Conservation (phyloP, 768 basidiomycete genomes). For the Kondoa subrosea region DNA sequence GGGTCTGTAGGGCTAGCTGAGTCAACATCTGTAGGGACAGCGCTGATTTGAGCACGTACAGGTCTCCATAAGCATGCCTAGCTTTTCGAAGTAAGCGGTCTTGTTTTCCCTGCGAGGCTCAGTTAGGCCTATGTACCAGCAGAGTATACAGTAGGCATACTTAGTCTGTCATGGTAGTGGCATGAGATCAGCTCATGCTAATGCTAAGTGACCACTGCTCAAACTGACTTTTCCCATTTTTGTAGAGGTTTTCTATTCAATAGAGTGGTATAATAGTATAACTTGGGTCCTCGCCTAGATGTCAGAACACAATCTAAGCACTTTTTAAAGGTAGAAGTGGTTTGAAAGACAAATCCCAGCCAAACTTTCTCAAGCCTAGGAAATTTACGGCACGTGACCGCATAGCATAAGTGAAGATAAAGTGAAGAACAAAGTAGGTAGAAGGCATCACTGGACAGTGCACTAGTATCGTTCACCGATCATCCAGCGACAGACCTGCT, state of each 20-base stretch:
- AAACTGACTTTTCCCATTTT: constrained; percentile 7
- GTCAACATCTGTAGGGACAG: not conserved
- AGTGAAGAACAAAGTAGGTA: not conserved
- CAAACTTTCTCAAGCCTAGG: not conserved
- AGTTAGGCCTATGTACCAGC: not conserved
- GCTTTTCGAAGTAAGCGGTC: constrained; percentile 75
- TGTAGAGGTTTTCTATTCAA: not conserved
- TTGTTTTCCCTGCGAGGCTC: constrained; percentile 41
- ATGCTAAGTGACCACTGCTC: not conserved
- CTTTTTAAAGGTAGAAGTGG: not conserved
- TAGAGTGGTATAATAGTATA: not conserved
- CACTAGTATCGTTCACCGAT: no score
- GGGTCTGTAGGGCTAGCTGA: constrained; percentile 8
- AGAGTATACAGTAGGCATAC: not conserved
- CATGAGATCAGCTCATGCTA: not conserved
- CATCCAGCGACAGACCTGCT: no score
- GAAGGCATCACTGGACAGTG: not conserved
- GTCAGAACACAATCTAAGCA: not conserved
- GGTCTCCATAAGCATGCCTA: constrained; percentile 77
- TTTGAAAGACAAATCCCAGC: not conserved
- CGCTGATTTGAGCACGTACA: constrained; percentile 47
- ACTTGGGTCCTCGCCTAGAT: not conserved
- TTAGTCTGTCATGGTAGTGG: constrained; percentile 3
- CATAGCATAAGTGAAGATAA: not conserved
- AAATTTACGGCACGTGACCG: no score